Evolutionary conservation across 2,329 filamentous ascomycete genomes (phyloP), one percentile per base, ranked within the genome.

Genomic region (Alternaria hordeiaustralica): DNA sequence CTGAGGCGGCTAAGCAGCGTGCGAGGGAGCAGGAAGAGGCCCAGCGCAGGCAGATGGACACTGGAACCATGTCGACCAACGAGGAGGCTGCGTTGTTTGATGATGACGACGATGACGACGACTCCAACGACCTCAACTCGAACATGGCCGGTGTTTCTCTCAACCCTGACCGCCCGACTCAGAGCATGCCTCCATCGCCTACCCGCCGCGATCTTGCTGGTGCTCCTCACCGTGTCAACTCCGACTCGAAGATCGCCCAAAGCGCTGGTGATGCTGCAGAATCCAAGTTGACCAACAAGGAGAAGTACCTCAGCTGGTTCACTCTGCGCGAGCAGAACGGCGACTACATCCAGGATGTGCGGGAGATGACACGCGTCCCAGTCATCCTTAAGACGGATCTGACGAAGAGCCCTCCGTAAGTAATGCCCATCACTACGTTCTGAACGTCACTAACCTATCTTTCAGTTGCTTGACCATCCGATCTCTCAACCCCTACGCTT

Each of bases 391-490:
- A 97, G 90, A 98, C 96, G 70, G 96, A 99, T 84, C 88, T 99
- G 76, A 93, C 87, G 84, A 99, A 99, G 92, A 98, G 95, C 84
- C 96, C 96, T 83, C 96, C 96, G 94, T 99, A 92, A 90, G 96
- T 95, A 10, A 64, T 49, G 12, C 41, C 30, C 11, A 45, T 10
- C 23, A 13, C 50, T 36, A 12, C 23, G 15, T 28, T 18, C 61
- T 54, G 55, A 47, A 50, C 41, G 50, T 9, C 58, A 58, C 71
- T 76, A 60, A 78, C 62, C 43, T 61, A 58, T 54, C 11, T 56
- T 30, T 21, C 71, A 94, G 91, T 72, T 94, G 92, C 84, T 81
- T 94, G 80, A 94, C 92, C n/a, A 94, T 94, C 76, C 89, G 92
- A 66, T 93, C 91, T 43, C 83, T 94, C 74, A 94, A 94, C 84